These are phyloP conservation scores for Agrostemma githago DNA, from an alignment of 148 eudicot species.

Conservation along the genomic window DNA sequence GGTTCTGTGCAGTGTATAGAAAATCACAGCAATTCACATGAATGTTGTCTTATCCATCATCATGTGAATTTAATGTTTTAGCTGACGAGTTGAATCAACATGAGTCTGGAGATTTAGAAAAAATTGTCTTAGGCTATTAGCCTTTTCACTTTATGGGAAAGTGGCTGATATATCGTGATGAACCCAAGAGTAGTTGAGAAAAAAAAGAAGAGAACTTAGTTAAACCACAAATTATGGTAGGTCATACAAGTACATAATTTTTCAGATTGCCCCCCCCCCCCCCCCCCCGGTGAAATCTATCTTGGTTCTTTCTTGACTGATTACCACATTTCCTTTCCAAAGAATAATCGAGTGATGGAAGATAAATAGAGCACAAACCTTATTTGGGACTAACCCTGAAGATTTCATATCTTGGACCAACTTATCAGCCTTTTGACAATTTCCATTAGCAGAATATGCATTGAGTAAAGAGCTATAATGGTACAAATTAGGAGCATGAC, in stretches of 20 bases:
- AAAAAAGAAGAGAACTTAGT: neutral
- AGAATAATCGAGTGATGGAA: neutral
- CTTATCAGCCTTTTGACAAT: conserved; percentile 63
- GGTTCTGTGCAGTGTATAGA: neutral
- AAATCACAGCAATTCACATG: neutral
- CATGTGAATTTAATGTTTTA: neutral
- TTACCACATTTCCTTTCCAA: neutral
- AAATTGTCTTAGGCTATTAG: neutral
- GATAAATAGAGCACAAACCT: conserved; percentile 40
- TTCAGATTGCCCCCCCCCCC: neutral
- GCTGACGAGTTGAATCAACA: neutral
- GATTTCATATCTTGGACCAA: conserved; percentile 67
- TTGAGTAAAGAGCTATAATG: conserved; percentile 89
- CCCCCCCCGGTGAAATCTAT: neutral
- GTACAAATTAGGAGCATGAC: conserved; percentile 68
- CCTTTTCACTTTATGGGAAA: neutral
- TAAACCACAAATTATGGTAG: neutral
- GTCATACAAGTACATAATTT: neutral
- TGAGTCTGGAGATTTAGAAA: neutral
- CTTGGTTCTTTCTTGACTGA: neutral
- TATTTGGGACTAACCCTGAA: conserved; percentile 67
- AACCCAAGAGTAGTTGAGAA: neutral
- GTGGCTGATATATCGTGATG: neutral
- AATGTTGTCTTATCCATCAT: neutral
- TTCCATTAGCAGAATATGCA: conserved; percentile 66